Percentiles rank a stretch among this genome's conserved stretches.
Evolutionary conservation across 2,329 filamentous ascomycete genomes (phyloP).

Genomic region (Aulographum hederae): DNA sequence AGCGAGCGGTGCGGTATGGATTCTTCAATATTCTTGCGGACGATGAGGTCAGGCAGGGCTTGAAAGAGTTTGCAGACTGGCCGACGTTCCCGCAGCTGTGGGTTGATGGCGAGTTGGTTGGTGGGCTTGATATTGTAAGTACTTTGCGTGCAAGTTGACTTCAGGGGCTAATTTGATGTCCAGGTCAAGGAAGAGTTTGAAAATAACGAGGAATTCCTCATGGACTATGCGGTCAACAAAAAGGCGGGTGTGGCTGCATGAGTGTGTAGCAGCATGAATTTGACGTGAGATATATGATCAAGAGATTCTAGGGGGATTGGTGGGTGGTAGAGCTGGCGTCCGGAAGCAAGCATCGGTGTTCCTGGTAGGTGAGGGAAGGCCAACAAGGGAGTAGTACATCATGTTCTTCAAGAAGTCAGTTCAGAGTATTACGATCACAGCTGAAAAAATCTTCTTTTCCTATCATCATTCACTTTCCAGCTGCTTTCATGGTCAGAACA

Average conservation of each 20-base stretch:
- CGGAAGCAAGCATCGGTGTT: too few relatives aligned
- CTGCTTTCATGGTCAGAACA: too few relatives aligned
- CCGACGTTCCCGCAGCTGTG: constrained; percentile 94
- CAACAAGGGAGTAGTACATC: too few relatives aligned
- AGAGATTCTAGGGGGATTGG: too few relatives aligned
- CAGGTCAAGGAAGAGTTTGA: constrained; percentile 89
- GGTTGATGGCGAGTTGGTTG: constrained; percentile 76
- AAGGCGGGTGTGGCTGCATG: background rate
- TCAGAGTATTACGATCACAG: too few relatives aligned
- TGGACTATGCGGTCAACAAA: constrained; percentile 47
- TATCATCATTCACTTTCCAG: too few relatives aligned
- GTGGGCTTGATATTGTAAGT: constrained; percentile 88
- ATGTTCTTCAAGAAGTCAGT: too few relatives aligned
- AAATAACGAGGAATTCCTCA: constrained; percentile 67
- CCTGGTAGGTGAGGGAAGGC: too few relatives aligned
- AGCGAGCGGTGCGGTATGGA: constrained; percentile 84
- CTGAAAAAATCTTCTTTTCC: too few relatives aligned
- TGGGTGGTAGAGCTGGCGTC: too few relatives aligned
- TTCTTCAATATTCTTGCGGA: constrained; percentile 99
- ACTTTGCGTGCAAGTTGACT: background rate
- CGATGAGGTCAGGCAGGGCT: constrained; percentile 85
- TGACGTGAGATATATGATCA: too few relatives aligned
- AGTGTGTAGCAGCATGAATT: too few relatives aligned
- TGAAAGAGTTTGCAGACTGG: constrained; percentile 98
- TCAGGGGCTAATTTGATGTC: constrained; percentile 1